Evolutionary conservation across 2,329 filamentous ascomycete genomes (phyloP), one percentile per base, ranked within the genome.

Genomic region (Xylariomycetidae sp.): DNA sequence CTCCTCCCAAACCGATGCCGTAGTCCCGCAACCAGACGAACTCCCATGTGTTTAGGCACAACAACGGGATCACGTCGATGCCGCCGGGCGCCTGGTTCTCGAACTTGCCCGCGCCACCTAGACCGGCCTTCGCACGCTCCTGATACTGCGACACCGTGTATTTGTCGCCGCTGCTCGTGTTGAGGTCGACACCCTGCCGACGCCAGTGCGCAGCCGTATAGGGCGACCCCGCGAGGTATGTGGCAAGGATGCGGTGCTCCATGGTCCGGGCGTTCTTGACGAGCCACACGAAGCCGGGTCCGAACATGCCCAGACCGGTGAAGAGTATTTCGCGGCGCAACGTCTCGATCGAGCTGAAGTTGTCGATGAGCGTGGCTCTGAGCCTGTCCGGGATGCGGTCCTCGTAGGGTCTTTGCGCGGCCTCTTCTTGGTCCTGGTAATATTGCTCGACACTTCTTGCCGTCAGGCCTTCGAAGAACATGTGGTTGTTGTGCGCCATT

Each of bases 21-120:
- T 85, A 95, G 59, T 96, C 88, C 35, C 76, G 74, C 58, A 96
- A 65, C 77, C 85, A 98, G 7, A 83, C 81, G 63, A 96, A 92
- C 68, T 96, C 82, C 92, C 92, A 98, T 5, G 88, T 95, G 64
- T 88, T 96, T 39, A 96, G 74, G 57, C 90, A 95, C 49, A 98
- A 67, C 40, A 96, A 69, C 10, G 90, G 89, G 36, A 78, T 69
- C 20, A 89, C 60, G 30, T 82, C 72, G 43, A 77, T 72, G 37
- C 80, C 81, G 24, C 82, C 83, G 2, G 82, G 79, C 5, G 78
- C 72, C 38, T 58, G 60, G 40, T 47, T 54, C 29, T 57, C 31
- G 33, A 46, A 48, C 16, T 28, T 44, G 40, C 50, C 47, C 26
- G 43, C 50, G 20, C 30, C 28, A 30, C 52, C 49, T 24, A 42